Evolutionary conservation across 331 rosid genomes (phyloP).

Genomic region (Quercus tomentella): DNA sequence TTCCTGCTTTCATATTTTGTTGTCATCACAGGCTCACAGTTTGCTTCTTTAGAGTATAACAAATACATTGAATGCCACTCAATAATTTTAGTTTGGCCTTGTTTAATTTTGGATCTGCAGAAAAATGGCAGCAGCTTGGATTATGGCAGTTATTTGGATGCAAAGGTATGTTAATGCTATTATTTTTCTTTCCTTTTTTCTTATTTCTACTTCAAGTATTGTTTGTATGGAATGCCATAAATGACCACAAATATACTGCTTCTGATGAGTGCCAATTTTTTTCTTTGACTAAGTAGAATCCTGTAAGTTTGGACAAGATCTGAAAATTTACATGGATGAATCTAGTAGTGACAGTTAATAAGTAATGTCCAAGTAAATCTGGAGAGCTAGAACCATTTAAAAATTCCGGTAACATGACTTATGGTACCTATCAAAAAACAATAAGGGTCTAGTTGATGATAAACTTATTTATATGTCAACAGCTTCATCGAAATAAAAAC

Average conservation of each 20-base stretch:
- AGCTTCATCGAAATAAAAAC: neutral
- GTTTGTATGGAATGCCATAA: neutral
- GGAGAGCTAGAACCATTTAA: conserved; percentile 1
- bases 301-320: neutral
- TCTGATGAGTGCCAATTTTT: neutral
- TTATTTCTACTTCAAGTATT: neutral
- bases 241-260: neutral
- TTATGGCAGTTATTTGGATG: conserved; percentile 72
- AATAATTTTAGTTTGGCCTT: conserved; percentile 1
- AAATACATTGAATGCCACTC: neutral
- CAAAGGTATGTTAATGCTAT: conserved; percentile 52
- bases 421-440: neutral
- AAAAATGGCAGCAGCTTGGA: conserved; percentile 80
- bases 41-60: neutral
- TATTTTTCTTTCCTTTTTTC: neutral
- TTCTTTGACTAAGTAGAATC: neutral
- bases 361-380: neutral
- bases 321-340: no score
- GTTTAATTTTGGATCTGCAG: conserved; percentile 43
- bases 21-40: neutral
- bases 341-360: neutral
- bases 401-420: neutral
- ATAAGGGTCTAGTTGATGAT: neutral
- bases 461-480: neutral
- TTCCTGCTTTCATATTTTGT: neutral